These are phyloP conservation scores for Penicillium flavigenum DNA, from an alignment of 495 filamentous ascomycete species.

Conservation along the genomic window DNA sequence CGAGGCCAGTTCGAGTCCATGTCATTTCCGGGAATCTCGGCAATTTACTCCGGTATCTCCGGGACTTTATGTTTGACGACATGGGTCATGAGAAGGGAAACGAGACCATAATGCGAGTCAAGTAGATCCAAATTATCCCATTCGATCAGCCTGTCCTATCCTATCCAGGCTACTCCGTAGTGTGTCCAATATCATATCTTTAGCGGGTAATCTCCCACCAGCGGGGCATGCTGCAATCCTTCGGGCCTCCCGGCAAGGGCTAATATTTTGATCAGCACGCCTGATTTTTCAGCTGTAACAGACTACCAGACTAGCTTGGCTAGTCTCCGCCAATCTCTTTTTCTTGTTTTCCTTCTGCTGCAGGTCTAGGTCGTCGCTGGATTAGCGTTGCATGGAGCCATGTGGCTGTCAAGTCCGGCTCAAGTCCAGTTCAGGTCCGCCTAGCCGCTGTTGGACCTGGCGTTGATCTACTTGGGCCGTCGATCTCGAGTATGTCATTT, in stretches of 20 bases:
- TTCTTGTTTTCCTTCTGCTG: neutral
- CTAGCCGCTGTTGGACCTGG: neutral
- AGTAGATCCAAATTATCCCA: neutral
- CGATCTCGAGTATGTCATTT: neutral
- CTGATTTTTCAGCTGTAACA: neutral
- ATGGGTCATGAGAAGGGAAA: neutral
- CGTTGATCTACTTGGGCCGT: neutral
- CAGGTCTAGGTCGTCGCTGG: neutral
- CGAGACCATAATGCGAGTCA: neutral
- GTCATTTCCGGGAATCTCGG: neutral
- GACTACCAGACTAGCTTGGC: neutral
- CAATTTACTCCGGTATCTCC: neutral
- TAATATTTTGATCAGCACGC: neutral
- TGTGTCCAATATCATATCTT: neutral
- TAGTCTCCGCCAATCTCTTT: neutral
- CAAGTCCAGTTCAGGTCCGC: neutral
- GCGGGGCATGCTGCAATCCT: neutral
- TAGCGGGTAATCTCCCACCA: neutral
- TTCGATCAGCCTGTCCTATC: neutral
- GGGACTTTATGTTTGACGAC: neutral
- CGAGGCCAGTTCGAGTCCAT: neutral
- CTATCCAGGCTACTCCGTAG: too few relatives aligned
- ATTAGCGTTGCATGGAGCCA: neutral
- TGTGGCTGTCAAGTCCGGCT: neutral
- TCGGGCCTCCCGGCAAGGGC: neutral